These are phyloP conservation scores for Zasmidium citrigriseum DNA, from an alignment of 2,329 filamentous ascomycete genomes.

Conservation along the genomic window DNA sequence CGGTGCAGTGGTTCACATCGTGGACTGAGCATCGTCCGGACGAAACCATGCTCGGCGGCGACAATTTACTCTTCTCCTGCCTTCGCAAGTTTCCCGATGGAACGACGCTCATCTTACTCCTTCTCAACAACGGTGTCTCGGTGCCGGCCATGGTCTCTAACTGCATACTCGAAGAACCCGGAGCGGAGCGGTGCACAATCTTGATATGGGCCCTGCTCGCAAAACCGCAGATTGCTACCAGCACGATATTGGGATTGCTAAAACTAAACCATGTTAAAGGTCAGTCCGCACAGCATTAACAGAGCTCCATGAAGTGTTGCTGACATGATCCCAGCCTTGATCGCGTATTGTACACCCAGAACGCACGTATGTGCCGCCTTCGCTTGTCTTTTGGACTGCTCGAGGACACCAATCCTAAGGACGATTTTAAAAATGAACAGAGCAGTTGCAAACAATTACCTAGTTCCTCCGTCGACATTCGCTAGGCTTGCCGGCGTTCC, in stretches of 20 bases:
- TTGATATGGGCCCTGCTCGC: not conserved
- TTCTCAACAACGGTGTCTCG: no score
- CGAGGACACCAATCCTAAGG: not conserved
- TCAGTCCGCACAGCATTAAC: no score
- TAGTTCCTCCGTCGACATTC: no score
- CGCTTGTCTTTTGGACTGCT: not conserved
- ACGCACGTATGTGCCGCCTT: not conserved
- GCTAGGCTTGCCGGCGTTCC: no score
- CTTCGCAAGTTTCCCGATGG: no score
- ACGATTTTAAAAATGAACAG: not conserved
- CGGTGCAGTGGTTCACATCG: no score
- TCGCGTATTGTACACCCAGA: not conserved
- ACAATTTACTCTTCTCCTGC: not conserved
- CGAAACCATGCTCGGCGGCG: no score
- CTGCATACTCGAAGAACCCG: not conserved
- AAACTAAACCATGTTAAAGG: not conserved
- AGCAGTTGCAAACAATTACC: no score
- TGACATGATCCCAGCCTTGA: not conserved
- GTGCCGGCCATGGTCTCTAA: no score
- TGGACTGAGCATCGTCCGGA: no score
- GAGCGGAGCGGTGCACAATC: not conserved
- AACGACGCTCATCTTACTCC: no score
- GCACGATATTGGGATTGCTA: not conserved
- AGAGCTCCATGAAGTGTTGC: no score
- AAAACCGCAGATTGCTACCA: not conserved